phyloP scores from a whole-genome alignment of 768 basidiomycete species.

The Mycena pura region DNA sequence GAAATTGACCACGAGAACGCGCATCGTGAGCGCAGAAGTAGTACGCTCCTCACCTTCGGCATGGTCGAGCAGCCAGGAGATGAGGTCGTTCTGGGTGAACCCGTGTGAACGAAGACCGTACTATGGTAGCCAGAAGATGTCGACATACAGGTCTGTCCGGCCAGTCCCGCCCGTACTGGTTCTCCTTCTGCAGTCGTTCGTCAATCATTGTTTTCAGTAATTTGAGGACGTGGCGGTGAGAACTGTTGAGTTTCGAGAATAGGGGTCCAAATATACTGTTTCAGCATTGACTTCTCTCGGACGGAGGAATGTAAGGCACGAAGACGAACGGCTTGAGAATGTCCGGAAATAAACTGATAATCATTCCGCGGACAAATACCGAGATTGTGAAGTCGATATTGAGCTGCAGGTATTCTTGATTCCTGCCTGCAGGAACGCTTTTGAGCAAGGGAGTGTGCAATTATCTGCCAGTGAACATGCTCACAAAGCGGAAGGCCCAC shows the following conservation, averaged over 20 bases:
- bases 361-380: not conserved
- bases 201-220: not conserved
- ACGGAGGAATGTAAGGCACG: too few relatives aligned
- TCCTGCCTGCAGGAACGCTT: not conserved
- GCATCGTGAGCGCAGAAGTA: not conserved
- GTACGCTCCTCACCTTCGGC: not conserved
- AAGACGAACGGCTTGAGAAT: too few relatives aligned
- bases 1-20: not conserved
- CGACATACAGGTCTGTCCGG: not conserved
- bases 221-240: not conserved
- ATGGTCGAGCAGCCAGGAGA: not conserved
- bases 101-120: not conserved
- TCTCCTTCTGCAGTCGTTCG: not conserved
- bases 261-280: not conserved
- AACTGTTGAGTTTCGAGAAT: not conserved
- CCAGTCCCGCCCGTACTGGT: not conserved
- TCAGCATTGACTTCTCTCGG: too few relatives aligned
- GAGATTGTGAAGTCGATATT: not conserved
- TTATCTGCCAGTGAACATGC: not conserved
- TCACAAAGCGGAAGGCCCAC: not conserved
- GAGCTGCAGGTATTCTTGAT: not conserved
- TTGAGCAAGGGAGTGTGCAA: not conserved
- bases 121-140: not conserved
- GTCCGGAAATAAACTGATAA: not conserved
- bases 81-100: not conserved